These are phyloP conservation scores for Ilex asprella DNA, from an alignment of 257 asterid species.

Conservation along the genomic window DNA sequence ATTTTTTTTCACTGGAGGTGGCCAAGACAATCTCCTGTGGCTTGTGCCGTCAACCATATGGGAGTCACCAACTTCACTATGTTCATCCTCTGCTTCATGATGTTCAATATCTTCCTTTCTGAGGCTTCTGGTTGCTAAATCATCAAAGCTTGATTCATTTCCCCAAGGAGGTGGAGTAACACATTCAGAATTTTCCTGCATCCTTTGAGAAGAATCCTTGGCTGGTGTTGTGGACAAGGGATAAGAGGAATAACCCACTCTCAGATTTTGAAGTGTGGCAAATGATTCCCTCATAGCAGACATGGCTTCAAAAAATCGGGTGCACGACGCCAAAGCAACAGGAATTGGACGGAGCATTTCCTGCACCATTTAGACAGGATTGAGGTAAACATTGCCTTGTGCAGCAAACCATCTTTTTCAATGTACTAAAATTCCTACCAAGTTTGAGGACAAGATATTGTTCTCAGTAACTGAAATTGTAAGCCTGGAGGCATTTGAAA, in stretches of 20 bases:
- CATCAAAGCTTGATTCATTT: slow-evolving; percentile 61
- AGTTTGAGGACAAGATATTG: no score
- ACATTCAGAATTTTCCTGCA: slow-evolving; percentile 49
- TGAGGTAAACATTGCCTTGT: no score
- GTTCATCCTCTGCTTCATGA: slow-evolving; percentile 28
- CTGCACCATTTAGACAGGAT: slow-evolving; percentile 22
- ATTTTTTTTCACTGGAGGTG: slow-evolving; percentile 46
- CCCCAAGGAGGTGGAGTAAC: slow-evolving; percentile 78
- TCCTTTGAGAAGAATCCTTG: slow-evolving; percentile 24
- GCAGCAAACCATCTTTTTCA: no score
- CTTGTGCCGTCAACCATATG: slow-evolving; percentile 33
- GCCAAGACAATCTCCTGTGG: slow-evolving; percentile 64
- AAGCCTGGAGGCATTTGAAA: no score
- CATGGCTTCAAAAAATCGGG: slow-evolving; percentile 93
- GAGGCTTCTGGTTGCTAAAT: slow-evolving; percentile 33
- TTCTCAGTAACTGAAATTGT: no score
- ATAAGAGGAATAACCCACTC: slow-evolving; percentile 65
- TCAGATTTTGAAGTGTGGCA: slow-evolving; percentile 71
- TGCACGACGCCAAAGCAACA: slow-evolving; percentile 96
- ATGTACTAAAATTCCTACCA: no score
- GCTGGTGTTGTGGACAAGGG: slow-evolving; percentile 11
- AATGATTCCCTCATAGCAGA: slow-evolving; percentile 94
- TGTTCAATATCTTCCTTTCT: slow-evolving; percentile 35
- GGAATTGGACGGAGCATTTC: slow-evolving; percentile 98
- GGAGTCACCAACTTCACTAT: slow-evolving; percentile 29